A percentile compares a stretch with the other conserved stretches of the same genome.
phyloP scores from a whole-genome alignment of 345 rosid species.

The Salix brachista region DNA sequence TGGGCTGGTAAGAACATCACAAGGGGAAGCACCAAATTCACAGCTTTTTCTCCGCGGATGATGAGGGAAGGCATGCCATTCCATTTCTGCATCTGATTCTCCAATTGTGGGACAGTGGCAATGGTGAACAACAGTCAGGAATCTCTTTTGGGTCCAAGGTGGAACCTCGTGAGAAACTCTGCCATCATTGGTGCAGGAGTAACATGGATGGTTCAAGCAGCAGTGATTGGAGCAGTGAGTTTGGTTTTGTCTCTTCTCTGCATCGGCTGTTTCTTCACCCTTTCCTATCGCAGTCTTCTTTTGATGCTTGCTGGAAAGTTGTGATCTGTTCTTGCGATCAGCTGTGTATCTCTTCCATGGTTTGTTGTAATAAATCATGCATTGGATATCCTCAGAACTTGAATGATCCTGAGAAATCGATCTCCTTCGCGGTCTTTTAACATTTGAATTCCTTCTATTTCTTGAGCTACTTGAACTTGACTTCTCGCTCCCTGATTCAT shows the following conservation, averaged over 20 bases:
- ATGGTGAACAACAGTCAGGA: neutral
- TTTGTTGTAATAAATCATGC: slow-evolving; percentile 32
- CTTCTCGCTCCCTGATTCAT: slow-evolving; percentile 21
- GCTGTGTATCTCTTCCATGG: slow-evolving; percentile 18
- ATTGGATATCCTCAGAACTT: slow-evolving; percentile 28
- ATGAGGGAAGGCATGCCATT: slow-evolving; percentile 1
- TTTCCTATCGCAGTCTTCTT: slow-evolving; percentile 11
- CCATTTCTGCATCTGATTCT: slow-evolving; percentile 19
- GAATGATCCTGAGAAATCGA: slow-evolving; percentile 29
- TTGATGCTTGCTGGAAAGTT: slow-evolving; percentile 13
- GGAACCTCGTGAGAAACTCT: slow-evolving; percentile 5
- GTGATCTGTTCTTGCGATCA: neutral
- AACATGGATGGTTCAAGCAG: slow-evolving; percentile 31
- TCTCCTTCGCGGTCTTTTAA: slow-evolving; percentile 36
- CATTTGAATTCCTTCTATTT: slow-evolving; percentile 11
- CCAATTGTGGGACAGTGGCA: neutral
- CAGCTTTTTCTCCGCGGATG: slow-evolving; percentile 24
- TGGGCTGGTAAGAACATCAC: slow-evolving; percentile 21
- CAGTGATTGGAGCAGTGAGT: neutral
- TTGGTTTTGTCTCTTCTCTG: slow-evolving; percentile 10
- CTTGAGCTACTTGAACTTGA: slow-evolving; percentile 17
- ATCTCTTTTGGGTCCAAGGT: neutral
- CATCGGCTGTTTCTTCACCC: slow-evolving; percentile 1
- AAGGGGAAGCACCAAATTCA: slow-evolving; percentile 14
- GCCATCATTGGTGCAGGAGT: slow-evolving; percentile 6